phyloP scores from a whole-genome alignment of 768 basidiomycete species.

The Suillus bovinus region DNA sequence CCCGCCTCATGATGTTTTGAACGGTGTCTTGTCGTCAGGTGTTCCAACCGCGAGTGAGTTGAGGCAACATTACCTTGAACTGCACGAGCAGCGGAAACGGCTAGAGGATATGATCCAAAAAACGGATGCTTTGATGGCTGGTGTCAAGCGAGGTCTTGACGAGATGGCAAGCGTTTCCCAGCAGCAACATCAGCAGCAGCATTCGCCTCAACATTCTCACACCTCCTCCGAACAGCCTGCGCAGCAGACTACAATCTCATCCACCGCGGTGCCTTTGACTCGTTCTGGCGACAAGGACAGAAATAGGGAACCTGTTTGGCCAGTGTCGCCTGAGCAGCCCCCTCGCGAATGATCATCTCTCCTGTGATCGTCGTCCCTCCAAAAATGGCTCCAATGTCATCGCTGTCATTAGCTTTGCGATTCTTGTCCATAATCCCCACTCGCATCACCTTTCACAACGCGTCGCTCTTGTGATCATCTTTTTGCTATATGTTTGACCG shows the following conservation, averaged over 20 bases:
- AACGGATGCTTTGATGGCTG: constrained; percentile 73
- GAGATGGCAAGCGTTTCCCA: constrained; percentile 56
- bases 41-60: constrained; percentile 59
- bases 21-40: constrained; percentile 24
- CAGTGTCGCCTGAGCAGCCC: constrained; percentile 28
- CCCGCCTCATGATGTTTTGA: constrained; percentile 33
- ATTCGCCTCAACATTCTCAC: constrained; percentile 26
- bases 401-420: constrained; percentile 20
- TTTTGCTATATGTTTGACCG: constrained; percentile 12
- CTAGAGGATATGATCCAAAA: constrained; percentile 75
- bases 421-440: constrained; percentile 26
- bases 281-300: constrained; percentile 31
- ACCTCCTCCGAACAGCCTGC: constrained; percentile 23
- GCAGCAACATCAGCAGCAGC: constrained; percentile 17
- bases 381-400: constrained; percentile 6
- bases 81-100: constrained; percentile 60
- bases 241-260: constrained; percentile 22
- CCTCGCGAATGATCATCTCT: constrained; percentile 24
- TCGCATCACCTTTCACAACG: constrained; percentile 19
- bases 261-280: constrained; percentile 20
- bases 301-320: constrained; percentile 29
- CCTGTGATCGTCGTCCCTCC: neutral
- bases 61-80: constrained; percentile 68
- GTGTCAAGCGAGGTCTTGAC: constrained; percentile 72
- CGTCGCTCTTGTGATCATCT: constrained; percentile 15